These are phyloP conservation scores for Colletotrichum tropicale DNA, from an alignment of 2,329 filamentous ascomycete species.

Conservation along the genomic window DNA sequence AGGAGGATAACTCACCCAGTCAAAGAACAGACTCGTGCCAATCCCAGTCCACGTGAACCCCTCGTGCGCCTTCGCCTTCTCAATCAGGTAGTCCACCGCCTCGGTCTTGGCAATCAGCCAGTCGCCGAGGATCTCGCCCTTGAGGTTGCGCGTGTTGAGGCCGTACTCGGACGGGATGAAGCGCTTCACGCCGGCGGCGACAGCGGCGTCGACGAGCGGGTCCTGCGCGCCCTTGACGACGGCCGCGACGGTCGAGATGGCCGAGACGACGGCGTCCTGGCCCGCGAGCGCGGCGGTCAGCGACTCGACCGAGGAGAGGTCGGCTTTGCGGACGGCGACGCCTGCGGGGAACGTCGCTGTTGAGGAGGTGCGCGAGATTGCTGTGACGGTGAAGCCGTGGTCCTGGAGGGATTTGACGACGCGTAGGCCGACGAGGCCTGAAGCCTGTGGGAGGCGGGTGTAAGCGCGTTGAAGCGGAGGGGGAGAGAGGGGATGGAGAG, in stretches of 20 bases:
- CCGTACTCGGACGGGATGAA: slow-evolving; percentile 59
- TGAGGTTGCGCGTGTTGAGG: slow-evolving; percentile 31
- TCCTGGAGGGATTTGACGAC: not conserved
- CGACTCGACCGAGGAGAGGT: not conserved
- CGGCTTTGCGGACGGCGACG: slow-evolving; percentile 1
- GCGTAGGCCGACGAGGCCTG: slow-evolving; percentile 9
- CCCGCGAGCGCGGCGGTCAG: slow-evolving; percentile 17
- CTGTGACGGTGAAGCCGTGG: slow-evolving; percentile 4
- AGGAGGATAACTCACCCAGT: slow-evolving; percentile 49
- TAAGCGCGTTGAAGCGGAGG: not conserved
- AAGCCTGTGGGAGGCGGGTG: not conserved
- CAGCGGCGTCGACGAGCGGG: slow-evolving; percentile 55
- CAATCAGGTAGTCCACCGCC: slow-evolving; percentile 17
- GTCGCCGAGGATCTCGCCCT: slow-evolving; percentile 24
- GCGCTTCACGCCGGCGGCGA: slow-evolving; percentile 56
- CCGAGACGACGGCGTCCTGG: slow-evolving; percentile 38
- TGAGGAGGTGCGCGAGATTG: slow-evolving; percentile 3
- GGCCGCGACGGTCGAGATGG: slow-evolving; percentile 39
- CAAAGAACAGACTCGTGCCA: slow-evolving; percentile 64
- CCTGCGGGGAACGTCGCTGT: not conserved
- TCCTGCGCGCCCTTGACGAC: slow-evolving; percentile 45
- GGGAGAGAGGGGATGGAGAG: accelerated
- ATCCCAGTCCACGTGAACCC: slow-evolving; percentile 65
- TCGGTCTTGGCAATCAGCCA: slow-evolving; percentile 16
- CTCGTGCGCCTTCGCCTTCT: slow-evolving; percentile 13